Evolutionary conservation across 768 basidiomycete species (phyloP).

Genomic region (Lactarius vividus): DNA sequence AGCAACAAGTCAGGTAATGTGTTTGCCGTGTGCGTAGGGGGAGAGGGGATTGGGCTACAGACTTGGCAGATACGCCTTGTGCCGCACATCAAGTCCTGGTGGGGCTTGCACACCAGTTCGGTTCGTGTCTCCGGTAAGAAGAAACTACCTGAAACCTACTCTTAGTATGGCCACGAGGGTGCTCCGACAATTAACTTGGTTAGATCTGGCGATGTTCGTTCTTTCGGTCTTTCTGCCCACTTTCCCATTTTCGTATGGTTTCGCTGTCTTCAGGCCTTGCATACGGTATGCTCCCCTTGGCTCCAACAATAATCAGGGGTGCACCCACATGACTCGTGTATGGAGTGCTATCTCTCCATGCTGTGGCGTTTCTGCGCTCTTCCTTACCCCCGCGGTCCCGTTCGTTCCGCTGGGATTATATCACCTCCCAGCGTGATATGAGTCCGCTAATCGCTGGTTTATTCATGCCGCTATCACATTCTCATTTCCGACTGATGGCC

Average conservation of each 20-base stretch:
- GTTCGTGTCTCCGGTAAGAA: background rate
- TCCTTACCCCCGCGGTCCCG: background rate
- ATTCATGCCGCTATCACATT: slow-evolving; percentile 3
- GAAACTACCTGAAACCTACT: background rate
- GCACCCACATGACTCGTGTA: background rate
- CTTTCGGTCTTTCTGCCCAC: background rate
- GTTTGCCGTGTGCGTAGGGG: background rate
- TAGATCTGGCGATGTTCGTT: background rate
- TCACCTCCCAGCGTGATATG: background rate
- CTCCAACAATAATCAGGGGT: background rate
- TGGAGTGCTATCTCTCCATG: slow-evolving; percentile 1
- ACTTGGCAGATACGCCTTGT: background rate
- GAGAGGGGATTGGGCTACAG: background rate
- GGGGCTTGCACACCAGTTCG: background rate
- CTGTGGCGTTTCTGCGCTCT: background rate
- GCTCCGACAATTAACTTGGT: background rate
- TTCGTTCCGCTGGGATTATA: no score
- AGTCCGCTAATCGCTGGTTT: background rate
- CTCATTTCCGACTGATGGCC: slow-evolving; percentile 13
- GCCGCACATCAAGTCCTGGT: background rate
- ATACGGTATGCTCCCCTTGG: background rate
- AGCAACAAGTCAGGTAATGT: background rate
- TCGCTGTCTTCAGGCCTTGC: background rate
- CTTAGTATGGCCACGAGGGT: background rate
- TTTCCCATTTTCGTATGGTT: background rate